A percentile compares a stretch with the other conserved stretches of the same genome.
Evolutionary conservation across 768 basidiomycete species (phyloP).

Genomic region (Flagelloscypha sp.): DNA sequence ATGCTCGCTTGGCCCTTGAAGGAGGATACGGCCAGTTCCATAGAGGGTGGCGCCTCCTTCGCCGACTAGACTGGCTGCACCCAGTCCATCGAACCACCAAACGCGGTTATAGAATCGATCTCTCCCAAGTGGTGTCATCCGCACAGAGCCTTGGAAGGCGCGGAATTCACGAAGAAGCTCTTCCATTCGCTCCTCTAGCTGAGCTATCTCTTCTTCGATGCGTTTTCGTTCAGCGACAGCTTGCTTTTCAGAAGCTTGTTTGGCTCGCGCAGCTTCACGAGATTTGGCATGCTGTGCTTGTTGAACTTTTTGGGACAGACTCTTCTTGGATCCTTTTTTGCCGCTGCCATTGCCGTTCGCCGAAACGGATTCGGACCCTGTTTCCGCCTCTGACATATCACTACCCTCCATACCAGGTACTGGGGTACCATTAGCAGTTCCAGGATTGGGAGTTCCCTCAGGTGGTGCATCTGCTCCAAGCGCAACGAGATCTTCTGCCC

Average conservation of each 20-base stretch:
- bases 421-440: too few relatives aligned
- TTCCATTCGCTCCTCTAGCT: conserved; percentile 72
- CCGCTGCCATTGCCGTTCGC: conserved; percentile 24
- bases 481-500: conserved; percentile 66
- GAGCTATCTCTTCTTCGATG: conserved; percentile 82
- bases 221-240: conserved; percentile 77
- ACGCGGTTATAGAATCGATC: conserved; percentile 93
- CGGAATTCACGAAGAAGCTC: conserved; percentile 91
- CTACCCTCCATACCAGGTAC: conserved; percentile 59
- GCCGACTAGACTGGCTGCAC: conserved; percentile 70
- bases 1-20: conserved; percentile 85
- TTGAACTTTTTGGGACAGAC: conserved; percentile 33
- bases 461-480: conserved; percentile 56
- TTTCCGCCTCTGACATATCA: conserved; percentile 68
- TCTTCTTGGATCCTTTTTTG: conserved; percentile 41
- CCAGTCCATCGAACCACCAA: conserved; percentile 99
- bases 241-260: conserved; percentile 73
- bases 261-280: conserved; percentile 69
- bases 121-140: conserved; percentile 81
- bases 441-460: too few relatives aligned
- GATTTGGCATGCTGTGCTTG: conserved; percentile 64
- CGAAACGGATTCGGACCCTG: conserved; percentile 52
- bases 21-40: conserved; percentile 82
- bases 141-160: conserved; percentile 73
- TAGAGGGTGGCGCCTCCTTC: conserved; percentile 75